These are phyloP conservation scores for Fusarium sp. DNA, from an alignment of 2,329 filamentous ascomycete species.

Conservation along the genomic window DNA sequence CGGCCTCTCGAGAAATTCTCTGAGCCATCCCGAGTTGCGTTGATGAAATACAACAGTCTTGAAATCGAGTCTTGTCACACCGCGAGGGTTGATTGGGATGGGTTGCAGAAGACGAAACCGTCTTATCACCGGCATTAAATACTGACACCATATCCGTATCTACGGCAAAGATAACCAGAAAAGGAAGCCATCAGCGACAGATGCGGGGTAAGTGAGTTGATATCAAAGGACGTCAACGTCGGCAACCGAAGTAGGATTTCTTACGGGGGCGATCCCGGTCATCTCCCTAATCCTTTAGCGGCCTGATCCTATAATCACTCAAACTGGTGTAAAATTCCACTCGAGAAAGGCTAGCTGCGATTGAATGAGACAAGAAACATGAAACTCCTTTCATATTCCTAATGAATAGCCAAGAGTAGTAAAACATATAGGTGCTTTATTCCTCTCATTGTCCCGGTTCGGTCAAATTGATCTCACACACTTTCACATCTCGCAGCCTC, in stretches of 20 bases:
- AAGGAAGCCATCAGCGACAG: not conserved
- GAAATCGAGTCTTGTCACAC: not conserved
- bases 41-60: not conserved
- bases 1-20: slow-evolving; percentile 18
- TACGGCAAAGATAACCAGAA: not conserved
- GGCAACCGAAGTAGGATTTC: not conserved
- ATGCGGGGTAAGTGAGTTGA: not conserved
- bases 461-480: not conserved
- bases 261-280: not conserved
- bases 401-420: not conserved
- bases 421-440: not conserved
- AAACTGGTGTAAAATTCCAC: not conserved
- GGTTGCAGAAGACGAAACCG: not conserved
- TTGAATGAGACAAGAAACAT: not conserved
- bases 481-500: not conserved
- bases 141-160: not conserved
- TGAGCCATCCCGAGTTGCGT: slow-evolving; percentile 11
- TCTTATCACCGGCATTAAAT: not conserved
- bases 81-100: not conserved
- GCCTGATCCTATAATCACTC: not conserved
- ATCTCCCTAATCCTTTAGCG: not conserved
- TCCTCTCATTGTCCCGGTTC: not conserved
- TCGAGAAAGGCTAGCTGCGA: not conserved
- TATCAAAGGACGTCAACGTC: not conserved
- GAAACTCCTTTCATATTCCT: not conserved